Conservation (phyloP, 1,284 basidiomycete genomes). For the Papiliotrema laurentii region DNA sequence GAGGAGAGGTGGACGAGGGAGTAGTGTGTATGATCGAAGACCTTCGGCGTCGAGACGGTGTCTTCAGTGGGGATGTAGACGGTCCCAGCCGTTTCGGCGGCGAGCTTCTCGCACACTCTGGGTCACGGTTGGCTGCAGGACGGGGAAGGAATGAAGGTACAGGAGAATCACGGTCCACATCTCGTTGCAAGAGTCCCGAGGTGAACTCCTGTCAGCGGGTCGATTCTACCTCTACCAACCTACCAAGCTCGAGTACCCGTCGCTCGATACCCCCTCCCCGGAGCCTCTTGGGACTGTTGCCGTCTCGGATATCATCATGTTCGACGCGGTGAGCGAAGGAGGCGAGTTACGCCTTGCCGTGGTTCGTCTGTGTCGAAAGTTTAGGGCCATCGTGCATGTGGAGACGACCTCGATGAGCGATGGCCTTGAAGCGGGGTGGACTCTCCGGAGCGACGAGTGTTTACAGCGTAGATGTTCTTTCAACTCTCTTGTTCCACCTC, state of each 20-base stretch:
- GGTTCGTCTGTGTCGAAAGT: background rate
- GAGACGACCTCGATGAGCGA: too few relatives aligned
- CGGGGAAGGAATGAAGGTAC: conserved; percentile 1
- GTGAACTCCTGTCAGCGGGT: conserved; percentile 11
- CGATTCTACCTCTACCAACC: background rate
- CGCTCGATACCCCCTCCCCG: conserved; percentile 5
- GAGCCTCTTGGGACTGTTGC: conserved; percentile 2
- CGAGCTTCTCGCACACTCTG: background rate
- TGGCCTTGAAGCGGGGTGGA: too few relatives aligned
- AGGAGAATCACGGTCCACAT: background rate
- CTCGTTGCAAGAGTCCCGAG: conserved; percentile 12
- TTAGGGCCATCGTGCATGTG: background rate
- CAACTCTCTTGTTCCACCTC: too few relatives aligned
- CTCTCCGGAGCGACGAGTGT: too few relatives aligned
- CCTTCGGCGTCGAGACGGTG: conserved; percentile 12
- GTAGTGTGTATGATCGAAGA: conserved; percentile 21
- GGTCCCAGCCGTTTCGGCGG: background rate
- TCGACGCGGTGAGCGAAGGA: conserved; percentile 3
- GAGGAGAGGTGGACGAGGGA: conserved; percentile 15
- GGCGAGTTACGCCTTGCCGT: background rate
- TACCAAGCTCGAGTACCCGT: conserved; percentile 19
- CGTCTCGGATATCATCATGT: conserved; percentile 1
- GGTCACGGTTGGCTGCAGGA: background rate
- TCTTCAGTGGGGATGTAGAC: background rate
- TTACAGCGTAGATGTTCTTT: too few relatives aligned